Percentiles rank a stretch among this genome's conserved stretches.
phyloP scores from a whole-genome alignment of 2,329 filamentous ascomycete genomes.

The Penicillium sp. region DNA sequence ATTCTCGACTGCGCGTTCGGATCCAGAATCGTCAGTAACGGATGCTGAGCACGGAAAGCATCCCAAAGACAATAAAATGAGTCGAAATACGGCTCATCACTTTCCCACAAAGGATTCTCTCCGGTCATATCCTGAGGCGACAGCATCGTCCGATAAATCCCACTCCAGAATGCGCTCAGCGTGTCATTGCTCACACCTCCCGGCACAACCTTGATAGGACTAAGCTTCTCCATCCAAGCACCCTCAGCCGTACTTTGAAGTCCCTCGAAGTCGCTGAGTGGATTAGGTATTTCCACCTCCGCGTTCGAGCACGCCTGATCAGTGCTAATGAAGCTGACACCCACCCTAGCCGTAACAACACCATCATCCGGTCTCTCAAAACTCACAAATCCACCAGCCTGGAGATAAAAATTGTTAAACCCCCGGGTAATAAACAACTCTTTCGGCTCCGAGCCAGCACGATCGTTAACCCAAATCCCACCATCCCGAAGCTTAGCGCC shows the following conservation, averaged over 20 bases:
- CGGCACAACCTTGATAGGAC: constrained; percentile 55
- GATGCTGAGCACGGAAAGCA: constrained; percentile 23
- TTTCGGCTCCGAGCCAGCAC: constrained; percentile 55
- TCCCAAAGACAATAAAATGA: constrained; percentile 58
- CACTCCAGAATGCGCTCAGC: constrained; percentile 64
- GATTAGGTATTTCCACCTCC: constrained; percentile 61
- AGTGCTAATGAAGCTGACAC: constrained; percentile 66
- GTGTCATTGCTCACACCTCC: constrained; percentile 54
- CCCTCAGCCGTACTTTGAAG: constrained; percentile 48
- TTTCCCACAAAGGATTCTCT: constrained; percentile 67
- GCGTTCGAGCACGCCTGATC: constrained; percentile 66
- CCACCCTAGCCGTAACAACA: constrained; percentile 62
- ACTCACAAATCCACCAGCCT: constrained; percentile 63
- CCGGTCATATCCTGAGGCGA: constrained; percentile 70
- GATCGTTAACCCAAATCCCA: constrained; percentile 63
- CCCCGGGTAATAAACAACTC: constrained; percentile 55
- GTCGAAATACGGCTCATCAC: constrained; percentile 67
- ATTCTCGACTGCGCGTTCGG: constrained; percentile 27
- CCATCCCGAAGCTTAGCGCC: constrained; percentile 57
- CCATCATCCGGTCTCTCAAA: constrained; percentile 53
- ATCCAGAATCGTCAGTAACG: constrained; percentile 30
- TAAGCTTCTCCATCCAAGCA: constrained; percentile 61
- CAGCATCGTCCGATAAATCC: constrained; percentile 68
- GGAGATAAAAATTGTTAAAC: constrained; percentile 55
- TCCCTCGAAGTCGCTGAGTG: constrained; percentile 48